Evolutionary conservation across 1,284 basidiomycete genomes (phyloP), one percentile per base, ranked within the genome.

Genomic region (Sanghuangporus sanghuang): DNA sequence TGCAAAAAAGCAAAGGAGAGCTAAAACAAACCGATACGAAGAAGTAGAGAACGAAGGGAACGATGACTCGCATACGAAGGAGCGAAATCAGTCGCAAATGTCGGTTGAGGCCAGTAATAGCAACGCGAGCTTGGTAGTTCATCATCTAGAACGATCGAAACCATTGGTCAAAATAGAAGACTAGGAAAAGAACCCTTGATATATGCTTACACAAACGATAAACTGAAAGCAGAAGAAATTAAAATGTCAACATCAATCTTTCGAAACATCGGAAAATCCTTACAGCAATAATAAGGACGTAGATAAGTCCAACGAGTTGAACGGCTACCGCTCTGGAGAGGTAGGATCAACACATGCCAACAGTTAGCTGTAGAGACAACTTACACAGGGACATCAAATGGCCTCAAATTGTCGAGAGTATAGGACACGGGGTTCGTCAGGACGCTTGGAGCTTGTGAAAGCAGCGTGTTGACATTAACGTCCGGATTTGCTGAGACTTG

Each of bases 301-400:
- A 93, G 65, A 93, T 88, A 6, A 90, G 77, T 32, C 89, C 92
- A 32, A 93, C 90, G 65, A 88, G 89, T 48, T 85, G 81, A 52
- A 86, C 81, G 0, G 91, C 92, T 9, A 83, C 78, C 0, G 90
- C 89, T 4, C 90, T 91, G 67, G 27, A 64, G 40, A 9, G 49
- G 44, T 9, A 40, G 12, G 9, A 38, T 49, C 48, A 38, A 48
- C 59, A 63, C 23, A 12, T 5, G 16, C 12, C 21, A 2, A 1
- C 6, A 27, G 7, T 8, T 7, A 9, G 14, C 35, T 42, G 57
- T 14, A 9, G 4, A 40, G 6, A 18, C 36, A 14, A 72, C 81
- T 50, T 76, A 85, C 80, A 81, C 82, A 27, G 89, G 83, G 46
- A 84, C 76, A 67, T 86, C 79, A 70, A 89, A 93, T 0, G 89